phyloP scores from a whole-genome alignment of 345 rosid genomes.

The Triadica sebifera region DNA sequence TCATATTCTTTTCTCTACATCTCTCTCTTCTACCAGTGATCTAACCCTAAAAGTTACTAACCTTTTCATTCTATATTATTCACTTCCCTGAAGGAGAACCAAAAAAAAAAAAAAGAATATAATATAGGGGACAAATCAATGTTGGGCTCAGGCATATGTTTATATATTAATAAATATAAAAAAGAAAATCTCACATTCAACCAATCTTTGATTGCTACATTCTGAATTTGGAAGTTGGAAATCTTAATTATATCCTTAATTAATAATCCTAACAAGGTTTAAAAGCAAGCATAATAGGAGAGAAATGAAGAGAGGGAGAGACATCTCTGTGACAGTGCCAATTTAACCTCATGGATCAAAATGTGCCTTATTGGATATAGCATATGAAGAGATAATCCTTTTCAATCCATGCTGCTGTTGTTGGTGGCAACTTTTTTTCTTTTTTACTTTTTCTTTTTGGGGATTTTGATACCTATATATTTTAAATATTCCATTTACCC shows the following conservation, averaged over 20 bases:
- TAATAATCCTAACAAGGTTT: background rate
- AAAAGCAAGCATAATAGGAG: background rate
- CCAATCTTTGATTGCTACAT: background rate
- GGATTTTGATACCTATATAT: background rate
- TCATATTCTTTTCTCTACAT: background rate
- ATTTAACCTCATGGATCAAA: background rate
- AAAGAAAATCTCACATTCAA: too few species aligned
- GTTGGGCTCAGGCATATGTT: background rate
- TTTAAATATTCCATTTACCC: too few species aligned
- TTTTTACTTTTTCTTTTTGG: background rate
- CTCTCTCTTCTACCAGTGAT: background rate
- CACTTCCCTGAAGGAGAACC: background rate
- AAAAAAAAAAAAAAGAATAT: too few species aligned
- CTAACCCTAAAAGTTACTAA: background rate
- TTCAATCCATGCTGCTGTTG: background rate
- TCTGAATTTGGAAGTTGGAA: background rate
- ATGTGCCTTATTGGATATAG: background rate
- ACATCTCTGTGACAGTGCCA: background rate
- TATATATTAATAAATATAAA: too few species aligned
- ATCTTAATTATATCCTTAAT: background rate
- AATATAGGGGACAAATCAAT: background rate
- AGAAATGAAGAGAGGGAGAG: background rate
- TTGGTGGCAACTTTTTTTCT: background rate
- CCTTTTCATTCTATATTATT: conserved; percentile 7
- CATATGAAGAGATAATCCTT: background rate